A percentile compares a stretch with the other conserved stretches of the same genome.
phyloP scores from a whole-genome alignment of 176 grass and related monocot genomes.

The Chloris gayana region DNA sequence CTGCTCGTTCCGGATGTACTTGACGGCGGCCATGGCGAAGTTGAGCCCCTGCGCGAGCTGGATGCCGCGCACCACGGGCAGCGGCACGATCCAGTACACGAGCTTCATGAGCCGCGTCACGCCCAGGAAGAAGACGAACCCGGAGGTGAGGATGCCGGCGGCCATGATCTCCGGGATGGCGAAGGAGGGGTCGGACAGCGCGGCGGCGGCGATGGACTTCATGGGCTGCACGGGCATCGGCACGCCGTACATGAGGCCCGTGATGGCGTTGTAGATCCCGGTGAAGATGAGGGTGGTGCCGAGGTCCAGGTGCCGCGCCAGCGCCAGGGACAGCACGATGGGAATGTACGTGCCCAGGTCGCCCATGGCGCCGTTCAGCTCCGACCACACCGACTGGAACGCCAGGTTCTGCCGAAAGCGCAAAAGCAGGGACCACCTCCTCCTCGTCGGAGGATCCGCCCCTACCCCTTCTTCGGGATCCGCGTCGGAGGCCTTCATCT shows the following conservation, averaged over 20 bases:
- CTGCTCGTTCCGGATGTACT: constrained; percentile 82
- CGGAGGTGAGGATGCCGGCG: too few species aligned
- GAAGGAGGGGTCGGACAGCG: constrained; percentile 71
- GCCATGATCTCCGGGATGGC: constrained; percentile 80
- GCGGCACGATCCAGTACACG: constrained; percentile 71
- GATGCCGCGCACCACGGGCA: constrained; percentile 84
- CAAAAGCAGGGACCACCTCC: too few species aligned
- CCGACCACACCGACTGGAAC: constrained; percentile 66
- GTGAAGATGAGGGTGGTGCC: constrained; percentile 89
- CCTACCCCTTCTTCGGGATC: too few species aligned
- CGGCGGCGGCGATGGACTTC: constrained; percentile 92
- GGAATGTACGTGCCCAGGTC: constrained; percentile 94
- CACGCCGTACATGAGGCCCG: constrained; percentile 78
- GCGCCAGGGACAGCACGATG: constrained; percentile 79
- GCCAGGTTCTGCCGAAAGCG: too few species aligned
- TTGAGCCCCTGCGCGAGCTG: constrained; percentile 86
- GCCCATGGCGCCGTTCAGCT: constrained; percentile 75
- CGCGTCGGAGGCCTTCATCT: too few species aligned
- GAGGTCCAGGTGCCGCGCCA: constrained; percentile 67
- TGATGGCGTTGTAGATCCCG: constrained; percentile 79
- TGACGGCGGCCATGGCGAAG: constrained; percentile 82
- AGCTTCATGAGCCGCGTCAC: constrained; percentile 72
- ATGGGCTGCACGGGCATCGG: constrained; percentile 98
- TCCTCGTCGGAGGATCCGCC: too few species aligned
- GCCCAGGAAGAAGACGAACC: too few species aligned